These are phyloP conservation scores for Scedosporium apiospermum DNA, from an alignment of 2,329 filamentous ascomycete genomes.

Conservation along the genomic window DNA sequence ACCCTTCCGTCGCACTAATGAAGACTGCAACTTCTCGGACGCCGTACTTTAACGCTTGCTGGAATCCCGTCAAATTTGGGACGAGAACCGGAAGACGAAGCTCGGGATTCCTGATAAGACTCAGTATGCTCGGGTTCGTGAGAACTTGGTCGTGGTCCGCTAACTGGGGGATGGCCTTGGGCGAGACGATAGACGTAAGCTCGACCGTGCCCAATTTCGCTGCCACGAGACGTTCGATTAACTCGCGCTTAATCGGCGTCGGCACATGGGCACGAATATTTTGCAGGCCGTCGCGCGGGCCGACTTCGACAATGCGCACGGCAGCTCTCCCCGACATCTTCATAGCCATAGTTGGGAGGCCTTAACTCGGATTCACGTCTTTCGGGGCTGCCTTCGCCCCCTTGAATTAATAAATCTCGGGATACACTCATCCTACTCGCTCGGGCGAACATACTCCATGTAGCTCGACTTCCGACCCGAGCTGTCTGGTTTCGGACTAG, in stretches of 20 bases:
- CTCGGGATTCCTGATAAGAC: not conserved
- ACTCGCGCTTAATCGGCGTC: constrained; percentile 50
- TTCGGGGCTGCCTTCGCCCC: too few relatives aligned
- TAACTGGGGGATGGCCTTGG: constrained; percentile 60
- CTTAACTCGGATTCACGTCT: too few relatives aligned
- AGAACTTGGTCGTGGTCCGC: constrained; percentile 44
- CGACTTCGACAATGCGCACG: constrained; percentile 53
- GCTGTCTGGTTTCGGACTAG: too few relatives aligned
- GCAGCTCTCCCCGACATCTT: not conserved
- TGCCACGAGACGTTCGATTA: constrained; percentile 45
- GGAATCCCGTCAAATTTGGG: constrained; percentile 44
- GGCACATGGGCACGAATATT: constrained; percentile 54
- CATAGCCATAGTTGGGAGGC: too few relatives aligned
- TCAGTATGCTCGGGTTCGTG: constrained; percentile 7
- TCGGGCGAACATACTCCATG: too few relatives aligned
- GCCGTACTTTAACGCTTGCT: constrained; percentile 22
- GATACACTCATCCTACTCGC: too few relatives aligned
- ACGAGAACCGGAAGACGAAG: constrained; percentile 26
- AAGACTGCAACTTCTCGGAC: constrained; percentile 37
- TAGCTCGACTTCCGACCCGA: too few relatives aligned
- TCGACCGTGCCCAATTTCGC: constrained; percentile 55
- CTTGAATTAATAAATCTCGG: too few relatives aligned
- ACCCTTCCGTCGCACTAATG: constrained; percentile 48
- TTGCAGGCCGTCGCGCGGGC: constrained; percentile 59
- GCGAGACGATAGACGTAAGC: constrained; percentile 57